These are phyloP conservation scores for Penicillium sp. DNA, from an alignment of 2,329 filamentous ascomycete species.

Conservation along the genomic window DNA sequence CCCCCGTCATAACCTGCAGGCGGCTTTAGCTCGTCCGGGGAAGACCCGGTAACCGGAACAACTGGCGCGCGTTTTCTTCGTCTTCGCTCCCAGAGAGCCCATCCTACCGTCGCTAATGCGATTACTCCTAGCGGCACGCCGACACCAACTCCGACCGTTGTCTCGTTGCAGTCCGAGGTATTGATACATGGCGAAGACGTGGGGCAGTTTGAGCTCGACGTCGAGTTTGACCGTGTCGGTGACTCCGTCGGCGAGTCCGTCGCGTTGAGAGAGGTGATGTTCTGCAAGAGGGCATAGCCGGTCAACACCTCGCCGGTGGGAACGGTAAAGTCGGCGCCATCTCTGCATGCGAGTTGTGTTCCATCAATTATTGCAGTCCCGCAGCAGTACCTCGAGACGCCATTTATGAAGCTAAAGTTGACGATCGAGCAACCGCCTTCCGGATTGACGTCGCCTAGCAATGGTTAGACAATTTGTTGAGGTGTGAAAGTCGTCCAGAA, in stretches of 20 bases:
- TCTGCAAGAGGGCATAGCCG: constrained; percentile 28
- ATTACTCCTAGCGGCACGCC: constrained; percentile 37
- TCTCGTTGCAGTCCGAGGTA: constrained; percentile 16
- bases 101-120: constrained; percentile 33
- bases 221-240: background rate
- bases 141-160: constrained; percentile 35
- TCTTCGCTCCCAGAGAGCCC: constrained; percentile 33
- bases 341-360: constrained; percentile 22
- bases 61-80: background rate
- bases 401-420: constrained; percentile 22
- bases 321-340: constrained; percentile 32
- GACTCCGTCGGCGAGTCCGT: background rate
- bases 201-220: background rate
- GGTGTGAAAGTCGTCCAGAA: background rate
- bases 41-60: background rate
- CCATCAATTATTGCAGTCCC: constrained; percentile 24
- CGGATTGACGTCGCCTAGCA: constrained; percentile 19
- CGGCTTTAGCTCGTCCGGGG: background rate
- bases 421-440: constrained; percentile 29
- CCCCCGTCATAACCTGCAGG: background rate
- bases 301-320: constrained; percentile 27
- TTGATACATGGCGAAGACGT: background rate
- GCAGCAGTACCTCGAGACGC: constrained; percentile 32
- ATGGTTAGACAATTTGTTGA: background rate
- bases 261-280: constrained; percentile 18